Base-by-base conservation (phyloP, 164 flowering plant genomes). In the Tinospora cordifolia region DNA sequence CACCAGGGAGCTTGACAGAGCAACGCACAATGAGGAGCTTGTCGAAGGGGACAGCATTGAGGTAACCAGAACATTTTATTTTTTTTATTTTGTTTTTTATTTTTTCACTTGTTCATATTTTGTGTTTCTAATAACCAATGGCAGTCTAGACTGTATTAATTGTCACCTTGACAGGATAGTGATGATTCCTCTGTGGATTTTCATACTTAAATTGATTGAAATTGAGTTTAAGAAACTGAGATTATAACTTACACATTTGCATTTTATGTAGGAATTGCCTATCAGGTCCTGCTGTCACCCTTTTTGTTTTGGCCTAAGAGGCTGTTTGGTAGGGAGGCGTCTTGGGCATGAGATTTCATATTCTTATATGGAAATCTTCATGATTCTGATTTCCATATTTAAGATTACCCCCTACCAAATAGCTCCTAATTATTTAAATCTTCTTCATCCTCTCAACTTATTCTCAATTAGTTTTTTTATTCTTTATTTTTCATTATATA, bases 21-120 rank as follows among this genome's bases (percentile, higher is more conserved):
- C 97, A 9, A 86, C 88, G 51, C 99, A 85, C 67, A 80, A 86
- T 62, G 93, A 94, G 71, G 79, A 90, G 34, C 98, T 94, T 63
- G 78, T 84, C 30, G 79, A 82, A 77, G 92, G 96, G 75, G 85
- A 86, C 14, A 65, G 79, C 74, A 87, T 94, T 74, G 97, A 94
- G 99, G 98, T 93, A 82, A 25, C 19, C 6, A 51, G 8, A 30
- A 49, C 17, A 0, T 49, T 14, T 11, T 14, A 1, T 4, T 14
- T 3, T 14, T 14, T n/a, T n/a, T n/a, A n/a, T n/a, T n/a, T n/a
- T n/a, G n/a, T n/a, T n/a, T n/a, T n/a, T n/a, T n/a, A n/a, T n/a
- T n/a, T n/a, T n/a, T n/a, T n/a, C n/a, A n/a, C n/a, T n/a, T 49
- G 17, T 0, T 49, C 21, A 4, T 14, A 14, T 49, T 51, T 14